Evolutionary conservation across 1,284 basidiomycete species (phyloP).

Genomic region (Gymnopus androsaceus): DNA sequence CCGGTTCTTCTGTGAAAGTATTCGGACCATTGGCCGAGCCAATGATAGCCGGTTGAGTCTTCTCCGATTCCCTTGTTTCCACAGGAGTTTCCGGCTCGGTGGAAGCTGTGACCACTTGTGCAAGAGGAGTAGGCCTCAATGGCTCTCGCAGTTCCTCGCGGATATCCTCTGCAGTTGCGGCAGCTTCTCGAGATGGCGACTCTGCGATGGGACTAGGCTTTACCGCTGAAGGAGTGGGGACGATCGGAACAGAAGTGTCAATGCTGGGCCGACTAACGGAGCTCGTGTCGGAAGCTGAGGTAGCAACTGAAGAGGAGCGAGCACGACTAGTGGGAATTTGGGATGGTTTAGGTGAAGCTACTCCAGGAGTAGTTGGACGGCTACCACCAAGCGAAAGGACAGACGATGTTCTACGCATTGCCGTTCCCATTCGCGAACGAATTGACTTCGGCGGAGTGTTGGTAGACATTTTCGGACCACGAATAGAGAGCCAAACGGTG

Average conservation of each 20-base stretch:
- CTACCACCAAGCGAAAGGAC: not conserved
- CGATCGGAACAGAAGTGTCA: not conserved
- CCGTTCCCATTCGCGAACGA: not conserved
- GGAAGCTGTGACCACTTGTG: slow-evolving; percentile 1
- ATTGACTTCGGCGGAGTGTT: not conserved
- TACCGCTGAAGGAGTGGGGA: slow-evolving; percentile 1
- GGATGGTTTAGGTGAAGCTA: not conserved
- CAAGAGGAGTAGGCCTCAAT: slow-evolving; percentile 3
- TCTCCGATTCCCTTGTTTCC: not conserved
- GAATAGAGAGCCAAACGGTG: not conserved
- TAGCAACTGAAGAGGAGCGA: slow-evolving; percentile 7
- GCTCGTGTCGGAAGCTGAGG: not conserved
- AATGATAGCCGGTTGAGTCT: not conserved
- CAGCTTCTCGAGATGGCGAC: slow-evolving; percentile 10
- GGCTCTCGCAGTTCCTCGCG: not conserved
- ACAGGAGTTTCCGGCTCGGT: not conserved
- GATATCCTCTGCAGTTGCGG: slow-evolving; percentile 11
- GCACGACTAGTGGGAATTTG: not conserved
- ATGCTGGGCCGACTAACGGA: slow-evolving; percentile 2
- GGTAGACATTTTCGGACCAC: not conserved
- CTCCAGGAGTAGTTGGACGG: not conserved
- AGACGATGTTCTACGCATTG: slow-evolving; percentile 9
- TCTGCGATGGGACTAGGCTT: slow-evolving; percentile 12
- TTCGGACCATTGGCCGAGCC: slow-evolving; percentile 7
- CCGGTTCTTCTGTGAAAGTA: slow-evolving; percentile 16